A percentile compares a stretch with the other conserved stretches of the same genome.
These are phyloP conservation scores for Boletus subcaerulescens DNA, from an alignment of 768 basidiomycete genomes.

Conservation along the genomic window DNA sequence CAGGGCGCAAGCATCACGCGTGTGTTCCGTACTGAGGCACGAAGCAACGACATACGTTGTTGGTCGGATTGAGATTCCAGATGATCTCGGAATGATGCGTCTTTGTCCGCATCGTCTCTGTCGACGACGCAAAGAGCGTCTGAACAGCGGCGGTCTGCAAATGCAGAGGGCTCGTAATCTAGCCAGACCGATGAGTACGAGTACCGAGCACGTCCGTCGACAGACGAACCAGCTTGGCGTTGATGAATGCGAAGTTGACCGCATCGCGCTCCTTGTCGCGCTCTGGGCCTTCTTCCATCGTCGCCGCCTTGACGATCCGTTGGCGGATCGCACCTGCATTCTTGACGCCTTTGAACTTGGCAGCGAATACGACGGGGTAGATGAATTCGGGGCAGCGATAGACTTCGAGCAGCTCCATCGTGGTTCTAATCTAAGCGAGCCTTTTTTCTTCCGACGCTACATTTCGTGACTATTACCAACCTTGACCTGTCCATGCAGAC, in stretches of 20 bases:
- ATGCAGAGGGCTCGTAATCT: slow-evolving; percentile 83
- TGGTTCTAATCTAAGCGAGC: slow-evolving; percentile 1
- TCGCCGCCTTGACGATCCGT: slow-evolving; percentile 71
- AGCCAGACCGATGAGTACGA: slow-evolving; percentile 8
- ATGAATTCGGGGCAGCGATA: slow-evolving; percentile 55
- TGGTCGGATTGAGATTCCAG: slow-evolving; percentile 82
- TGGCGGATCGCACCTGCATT: slow-evolving; percentile 61
- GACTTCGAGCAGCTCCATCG: slow-evolving; percentile 46
- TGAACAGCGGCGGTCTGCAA: slow-evolving; percentile 83
- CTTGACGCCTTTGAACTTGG: slow-evolving; percentile 62
- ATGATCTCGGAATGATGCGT: slow-evolving; percentile 90
- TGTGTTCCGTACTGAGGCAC: neutral
- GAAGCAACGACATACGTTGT: slow-evolving; percentile 55
- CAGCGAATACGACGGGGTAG: slow-evolving; percentile 48
- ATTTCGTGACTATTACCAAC: neutral
- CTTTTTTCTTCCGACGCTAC: too few relatives aligned
- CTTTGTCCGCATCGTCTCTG: slow-evolving; percentile 67
- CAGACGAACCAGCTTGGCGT: slow-evolving; percentile 72
- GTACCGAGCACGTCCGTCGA: neutral
- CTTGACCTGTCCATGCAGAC: too few relatives aligned
- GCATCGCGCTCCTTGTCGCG: slow-evolving; percentile 69
- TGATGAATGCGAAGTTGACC: slow-evolving; percentile 91
- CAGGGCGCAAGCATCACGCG: neutral
- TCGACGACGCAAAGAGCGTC: slow-evolving; percentile 66
- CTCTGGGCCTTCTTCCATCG: slow-evolving; percentile 46